Conservation (phyloP, 2,329 filamentous ascomycete species). For the Ophiostoma sp. region DNA sequence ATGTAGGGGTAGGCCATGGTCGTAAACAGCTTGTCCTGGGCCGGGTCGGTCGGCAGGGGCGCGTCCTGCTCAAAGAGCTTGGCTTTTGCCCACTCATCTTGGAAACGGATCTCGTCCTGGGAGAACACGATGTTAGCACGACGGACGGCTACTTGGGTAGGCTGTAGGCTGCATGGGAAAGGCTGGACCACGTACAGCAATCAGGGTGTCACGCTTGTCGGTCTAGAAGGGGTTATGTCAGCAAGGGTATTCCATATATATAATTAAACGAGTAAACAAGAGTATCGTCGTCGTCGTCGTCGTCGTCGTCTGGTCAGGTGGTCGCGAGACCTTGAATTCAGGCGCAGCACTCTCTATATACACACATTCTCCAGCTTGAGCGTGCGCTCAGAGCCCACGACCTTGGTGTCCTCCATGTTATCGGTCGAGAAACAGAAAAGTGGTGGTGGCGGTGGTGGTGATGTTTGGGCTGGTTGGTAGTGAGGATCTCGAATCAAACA, state of each 20-base stretch:
- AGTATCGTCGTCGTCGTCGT: neutral
- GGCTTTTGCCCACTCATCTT: slow-evolving; percentile 72
- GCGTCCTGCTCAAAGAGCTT: slow-evolving; percentile 81
- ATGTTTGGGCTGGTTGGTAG: slow-evolving; percentile 12
- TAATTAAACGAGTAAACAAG: neutral
- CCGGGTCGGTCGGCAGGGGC: slow-evolving; percentile 71
- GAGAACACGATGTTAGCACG: neutral
- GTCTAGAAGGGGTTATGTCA: slow-evolving; percentile 46
- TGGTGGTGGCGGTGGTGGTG: slow-evolving; percentile 8
- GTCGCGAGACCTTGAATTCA: neutral
- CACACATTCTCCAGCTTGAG: slow-evolving; percentile 35
- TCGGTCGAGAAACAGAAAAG: neutral
- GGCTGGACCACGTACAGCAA: slow-evolving; percentile 46
- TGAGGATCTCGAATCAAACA: neutral
- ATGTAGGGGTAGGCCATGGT: slow-evolving; percentile 43
- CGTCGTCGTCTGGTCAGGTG: neutral
- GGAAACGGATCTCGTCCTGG: slow-evolving; percentile 75
- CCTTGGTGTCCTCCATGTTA: slow-evolving; percentile 23
- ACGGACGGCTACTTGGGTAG: neutral
- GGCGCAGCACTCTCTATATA: slow-evolving; percentile 21
- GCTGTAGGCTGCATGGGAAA: neutral
- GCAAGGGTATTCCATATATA: neutral
- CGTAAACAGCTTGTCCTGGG: slow-evolving; percentile 89
- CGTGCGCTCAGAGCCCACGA: slow-evolving; percentile 25
- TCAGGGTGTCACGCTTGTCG: slow-evolving; percentile 78